Evolutionary conservation across 176 grass and related monocot species (phyloP).

Genomic region (Cenchrus purpureus): DNA sequence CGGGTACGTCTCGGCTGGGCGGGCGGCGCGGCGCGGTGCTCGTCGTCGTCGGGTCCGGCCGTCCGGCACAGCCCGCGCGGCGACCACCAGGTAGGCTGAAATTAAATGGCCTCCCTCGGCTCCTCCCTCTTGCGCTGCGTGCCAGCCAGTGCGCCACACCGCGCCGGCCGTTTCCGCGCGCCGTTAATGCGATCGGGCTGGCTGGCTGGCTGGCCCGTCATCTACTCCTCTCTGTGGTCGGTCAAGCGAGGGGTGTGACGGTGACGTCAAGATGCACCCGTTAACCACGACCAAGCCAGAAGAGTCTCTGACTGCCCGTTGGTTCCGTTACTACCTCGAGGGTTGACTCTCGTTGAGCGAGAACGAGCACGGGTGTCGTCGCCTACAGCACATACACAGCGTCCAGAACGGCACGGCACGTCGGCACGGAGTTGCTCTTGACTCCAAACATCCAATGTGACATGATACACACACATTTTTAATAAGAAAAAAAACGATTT

Average conservation of each 20-base stretch:
- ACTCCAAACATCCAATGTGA: too few relatives aligned
- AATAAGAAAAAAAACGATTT: not conserved
- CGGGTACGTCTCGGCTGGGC: conserved; percentile 22
- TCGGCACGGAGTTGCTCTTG: too few relatives aligned
- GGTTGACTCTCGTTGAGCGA: too few relatives aligned
- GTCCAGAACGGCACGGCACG: too few relatives aligned
- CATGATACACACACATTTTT: not conserved
- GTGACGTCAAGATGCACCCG: not conserved
- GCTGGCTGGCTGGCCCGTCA: not conserved
- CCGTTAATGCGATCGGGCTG: not conserved
- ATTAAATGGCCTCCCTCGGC: conserved; percentile 43
- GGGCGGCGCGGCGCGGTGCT: not conserved
- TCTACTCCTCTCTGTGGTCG: not conserved
- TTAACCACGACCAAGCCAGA: not conserved
- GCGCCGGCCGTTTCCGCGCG: not conserved
- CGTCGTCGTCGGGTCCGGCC: not conserved
- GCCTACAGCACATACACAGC: too few relatives aligned
- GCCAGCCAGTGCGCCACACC: not conserved
- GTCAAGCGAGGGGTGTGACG: not conserved
- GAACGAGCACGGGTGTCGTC: too few relatives aligned
- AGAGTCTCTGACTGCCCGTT: too few relatives aligned
- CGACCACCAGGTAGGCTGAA: conserved; percentile 27
- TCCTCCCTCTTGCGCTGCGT: not conserved
- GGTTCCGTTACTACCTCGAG: too few relatives aligned
- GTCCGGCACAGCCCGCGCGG: too few relatives aligned